Conservation (phyloP, 257 asterid genomes). For the Solanum clarkiae region DNA sequence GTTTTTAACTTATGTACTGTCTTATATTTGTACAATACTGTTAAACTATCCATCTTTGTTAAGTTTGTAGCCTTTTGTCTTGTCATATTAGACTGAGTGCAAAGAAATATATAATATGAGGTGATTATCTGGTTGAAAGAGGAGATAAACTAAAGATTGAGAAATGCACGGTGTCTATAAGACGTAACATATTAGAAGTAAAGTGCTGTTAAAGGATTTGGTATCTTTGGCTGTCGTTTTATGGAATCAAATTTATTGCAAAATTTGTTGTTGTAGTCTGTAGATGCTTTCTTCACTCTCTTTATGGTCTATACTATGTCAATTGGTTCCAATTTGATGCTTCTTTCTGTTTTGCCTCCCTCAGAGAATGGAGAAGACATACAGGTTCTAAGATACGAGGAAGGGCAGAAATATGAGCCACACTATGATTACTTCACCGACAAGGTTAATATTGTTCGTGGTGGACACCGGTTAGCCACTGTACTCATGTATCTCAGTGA, state of each 20-base stretch:
- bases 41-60: neutral
- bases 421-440: slow-evolving; percentile 78
- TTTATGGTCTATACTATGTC: neutral
- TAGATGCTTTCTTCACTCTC: neutral
- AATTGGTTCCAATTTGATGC: neutral
- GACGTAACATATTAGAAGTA: neutral
- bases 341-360: slow-evolving; percentile 2
- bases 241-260: neutral
- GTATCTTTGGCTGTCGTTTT: neutral
- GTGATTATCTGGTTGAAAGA: neutral
- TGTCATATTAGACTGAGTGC: neutral
- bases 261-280: neutral
- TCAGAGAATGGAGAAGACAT: slow-evolving; percentile 94
- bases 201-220: neutral
- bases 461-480: slow-evolving; percentile 92
- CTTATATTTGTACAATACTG: neutral
- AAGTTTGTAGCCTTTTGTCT: neutral
- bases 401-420: slow-evolving; percentile 90
- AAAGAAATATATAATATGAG: neutral
- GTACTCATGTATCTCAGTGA: slow-evolving; percentile 88
- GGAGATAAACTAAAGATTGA: neutral
- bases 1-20: neutral
- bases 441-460: slow-evolving; percentile 72
- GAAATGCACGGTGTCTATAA: neutral
- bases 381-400: slow-evolving; percentile 83